Evolutionary conservation across 2,329 filamentous ascomycete species (phyloP), one percentile per base, ranked within the genome.

Genomic region (Diaporthe eres): DNA sequence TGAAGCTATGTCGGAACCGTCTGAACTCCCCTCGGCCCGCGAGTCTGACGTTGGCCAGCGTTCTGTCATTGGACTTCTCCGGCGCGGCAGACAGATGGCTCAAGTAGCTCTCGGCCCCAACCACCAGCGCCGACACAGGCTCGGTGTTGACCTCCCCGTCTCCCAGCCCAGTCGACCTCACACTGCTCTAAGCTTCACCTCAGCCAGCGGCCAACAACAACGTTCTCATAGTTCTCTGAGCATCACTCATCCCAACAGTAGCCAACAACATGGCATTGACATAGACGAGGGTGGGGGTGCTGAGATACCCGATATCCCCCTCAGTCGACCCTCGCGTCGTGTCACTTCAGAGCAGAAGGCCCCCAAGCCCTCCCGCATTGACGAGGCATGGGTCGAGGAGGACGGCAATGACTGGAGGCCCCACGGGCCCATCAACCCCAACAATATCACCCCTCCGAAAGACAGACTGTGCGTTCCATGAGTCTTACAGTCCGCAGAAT

Each of bases 51-150:
- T 37, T 28, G 65, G 65, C 65, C 22, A 34, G 28, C 65, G 65
- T 55, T 70, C 65, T 42, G 65, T 70, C 65, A 70, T 55, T 70
- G 65, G 49, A 42, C 49, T 70, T 39, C 34, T 70, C 31, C 65
- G 65, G 31, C 65, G 65, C 49, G 65, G 65, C 34, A 70, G 34
- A 70, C 44, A 55, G 4, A 70, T 70, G 65, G 65, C 65, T 70
- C 65, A 70, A 42, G 47, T 42, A 42, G 65, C 65, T 42, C 65
- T 70, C 34, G 65, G 65, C 47, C 65, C 65, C 47, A 70, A 42
- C 34, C 47, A 70, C 34, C 65, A 51, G 22, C 65, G 65, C 65
- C 65, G 65, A 42, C 47, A 68, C 2, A 55, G 65, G 65, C 44
- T 55, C 22, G 65, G 65, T 28, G 65, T 9, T 28, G 65, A 70